phyloP scores from a whole-genome alignment of 805 yeast genomes.

The Ogataea neopini region DNA sequence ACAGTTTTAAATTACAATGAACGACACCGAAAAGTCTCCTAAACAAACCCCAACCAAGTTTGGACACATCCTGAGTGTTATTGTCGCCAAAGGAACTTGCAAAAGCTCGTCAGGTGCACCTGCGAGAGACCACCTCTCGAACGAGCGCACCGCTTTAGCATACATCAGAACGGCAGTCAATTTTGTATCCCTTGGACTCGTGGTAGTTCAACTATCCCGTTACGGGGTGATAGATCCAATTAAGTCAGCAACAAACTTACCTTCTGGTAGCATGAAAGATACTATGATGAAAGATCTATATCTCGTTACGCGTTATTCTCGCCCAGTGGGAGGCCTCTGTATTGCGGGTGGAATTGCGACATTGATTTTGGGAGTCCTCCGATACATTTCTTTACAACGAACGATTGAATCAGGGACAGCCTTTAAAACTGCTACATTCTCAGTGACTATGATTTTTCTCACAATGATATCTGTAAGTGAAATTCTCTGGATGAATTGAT shows the following conservation, averaged over 20 bases:
- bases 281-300: conserved; percentile 12
- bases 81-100: not conserved
- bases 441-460: conserved; percentile 40
- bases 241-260: conserved; percentile 4
- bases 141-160: conserved; percentile 61
- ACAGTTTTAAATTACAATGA: not conserved
- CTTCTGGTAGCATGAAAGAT: conserved; percentile 4
- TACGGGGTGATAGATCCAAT: conserved; percentile 28
- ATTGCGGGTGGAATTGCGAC: conserved; percentile 45
- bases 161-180: conserved; percentile 58
- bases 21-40: not conserved
- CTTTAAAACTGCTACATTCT: conserved; percentile 35
- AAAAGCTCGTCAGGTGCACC: conserved; percentile 38
- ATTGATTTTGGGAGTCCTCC: conserved; percentile 42
- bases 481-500: no score
- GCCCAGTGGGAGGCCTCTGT: conserved; percentile 35
- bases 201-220: conserved; percentile 52
- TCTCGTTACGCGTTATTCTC: conserved; percentile 19
- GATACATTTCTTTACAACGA: conserved; percentile 48
- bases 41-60: not conserved
- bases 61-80: not conserved
- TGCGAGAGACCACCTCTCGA: conserved; percentile 62
- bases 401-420: conserved; percentile 36
- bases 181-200: conserved; percentile 53
- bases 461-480: conserved; percentile 38